phyloP scores from a whole-genome alignment of 2,329 filamentous ascomycete species.

The Hirsutella rhossiliensis region DNA sequence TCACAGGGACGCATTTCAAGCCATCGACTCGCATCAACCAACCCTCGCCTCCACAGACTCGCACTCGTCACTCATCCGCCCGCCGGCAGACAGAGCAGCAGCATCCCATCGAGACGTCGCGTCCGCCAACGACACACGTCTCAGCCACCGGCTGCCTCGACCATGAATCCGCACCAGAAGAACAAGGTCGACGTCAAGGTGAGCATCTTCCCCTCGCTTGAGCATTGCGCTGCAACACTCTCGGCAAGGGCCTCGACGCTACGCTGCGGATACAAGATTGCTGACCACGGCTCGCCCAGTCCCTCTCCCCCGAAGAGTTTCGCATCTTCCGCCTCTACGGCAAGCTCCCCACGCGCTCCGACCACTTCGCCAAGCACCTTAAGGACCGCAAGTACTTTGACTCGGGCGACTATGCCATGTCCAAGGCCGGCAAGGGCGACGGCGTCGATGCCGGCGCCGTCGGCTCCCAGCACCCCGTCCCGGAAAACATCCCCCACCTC shows the following conservation, averaged over 20 bases:
- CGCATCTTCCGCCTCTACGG: conserved; percentile 94
- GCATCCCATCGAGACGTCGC: neutral
- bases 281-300: conserved; percentile 38
- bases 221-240: neutral
- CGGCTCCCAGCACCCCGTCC: conserved; percentile 86
- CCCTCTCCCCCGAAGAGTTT: conserved; percentile 88
- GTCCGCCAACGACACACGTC: neutral
- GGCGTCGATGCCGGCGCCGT: conserved; percentile 88
- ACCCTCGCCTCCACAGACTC: no score
- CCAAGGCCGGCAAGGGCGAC: conserved; percentile 92
- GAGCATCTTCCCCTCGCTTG: conserved; percentile 26
- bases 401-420: conserved; percentile 90
- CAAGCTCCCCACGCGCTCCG: conserved; percentile 92
- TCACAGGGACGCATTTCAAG: no score
- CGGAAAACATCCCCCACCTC: conserved; percentile 89
- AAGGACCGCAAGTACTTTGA: conserved; percentile 99
- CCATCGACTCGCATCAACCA: no score
- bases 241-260: no score
- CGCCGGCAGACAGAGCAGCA: no score
- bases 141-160: conserved; percentile 9
- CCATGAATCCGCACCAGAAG: conserved; percentile 94
- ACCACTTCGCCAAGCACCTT: conserved; percentile 93
- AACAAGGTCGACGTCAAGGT: conserved; percentile 97
- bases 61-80: neutral
- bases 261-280: no score